phyloP scores from a whole-genome alignment of 2,329 filamentous ascomycete species.

The Hortaea sp. region DNA sequence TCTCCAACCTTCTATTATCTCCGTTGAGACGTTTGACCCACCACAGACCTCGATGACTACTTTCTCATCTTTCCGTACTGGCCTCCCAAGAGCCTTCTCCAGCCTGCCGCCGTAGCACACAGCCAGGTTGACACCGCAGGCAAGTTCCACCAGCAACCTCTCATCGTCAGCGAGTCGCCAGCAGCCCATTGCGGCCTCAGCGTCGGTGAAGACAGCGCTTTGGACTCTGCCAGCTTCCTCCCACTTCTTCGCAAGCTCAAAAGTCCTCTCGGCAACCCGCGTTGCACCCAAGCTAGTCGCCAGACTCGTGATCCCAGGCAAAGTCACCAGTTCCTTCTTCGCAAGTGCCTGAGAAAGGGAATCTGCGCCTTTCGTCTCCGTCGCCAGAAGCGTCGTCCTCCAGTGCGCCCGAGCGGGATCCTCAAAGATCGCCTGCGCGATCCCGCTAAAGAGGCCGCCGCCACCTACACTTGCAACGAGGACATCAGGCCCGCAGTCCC shows the following conservation, averaged over 20 bases:
- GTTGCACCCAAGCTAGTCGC: slow-evolving; percentile 67
- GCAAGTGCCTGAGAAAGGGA: slow-evolving; percentile 54
- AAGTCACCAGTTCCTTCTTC: slow-evolving; percentile 43
- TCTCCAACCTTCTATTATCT: slow-evolving; percentile 42
- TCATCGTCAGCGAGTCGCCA: slow-evolving; percentile 74
- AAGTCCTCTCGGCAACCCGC: slow-evolving; percentile 57
- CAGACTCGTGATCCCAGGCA: slow-evolving; percentile 63
- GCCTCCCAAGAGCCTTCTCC: slow-evolving; percentile 48
- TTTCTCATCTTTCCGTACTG: slow-evolving; percentile 55
- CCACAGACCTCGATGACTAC: slow-evolving; percentile 83
- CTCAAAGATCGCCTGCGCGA: slow-evolving; percentile 58
- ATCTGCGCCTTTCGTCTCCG: slow-evolving; percentile 68
- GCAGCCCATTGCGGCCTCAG: slow-evolving; percentile 69
- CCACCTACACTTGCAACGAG: slow-evolving; percentile 73
- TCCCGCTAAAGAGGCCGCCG: slow-evolving; percentile 67
- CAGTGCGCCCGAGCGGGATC: slow-evolving; percentile 17
- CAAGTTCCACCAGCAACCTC: slow-evolving; percentile 67
- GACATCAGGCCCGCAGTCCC: slow-evolving; percentile 47
- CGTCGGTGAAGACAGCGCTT: slow-evolving; percentile 58
- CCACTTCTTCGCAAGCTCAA: slow-evolving; percentile 47
- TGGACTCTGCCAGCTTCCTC: slow-evolving; percentile 38
- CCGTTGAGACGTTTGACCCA: slow-evolving; percentile 42
- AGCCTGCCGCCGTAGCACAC: slow-evolving; percentile 55
- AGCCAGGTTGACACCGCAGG: slow-evolving; percentile 74
- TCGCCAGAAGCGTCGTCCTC: slow-evolving; percentile 50